Base-by-base conservation (phyloP, 2,329 filamentous ascomycete species). In the Pestalotiopsis sp. region DNA sequence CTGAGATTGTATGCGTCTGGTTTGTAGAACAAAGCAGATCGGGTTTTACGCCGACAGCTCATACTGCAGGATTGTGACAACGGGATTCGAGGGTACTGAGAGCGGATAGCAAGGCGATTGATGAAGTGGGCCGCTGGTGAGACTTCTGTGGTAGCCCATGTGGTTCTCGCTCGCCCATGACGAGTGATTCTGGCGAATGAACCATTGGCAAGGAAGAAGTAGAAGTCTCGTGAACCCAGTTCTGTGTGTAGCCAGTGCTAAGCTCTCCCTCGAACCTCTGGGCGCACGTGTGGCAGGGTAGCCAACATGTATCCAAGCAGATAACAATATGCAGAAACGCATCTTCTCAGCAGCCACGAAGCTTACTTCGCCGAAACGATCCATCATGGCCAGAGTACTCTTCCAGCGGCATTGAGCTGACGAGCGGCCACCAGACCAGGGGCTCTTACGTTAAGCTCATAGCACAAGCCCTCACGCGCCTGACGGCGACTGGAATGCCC, bases 381-480 rank as follows among this genome's bases (percentile, higher is more conserved):
- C 72, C 73, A 72, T 66, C 60, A 65, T 80, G 85, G 83, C 85
- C 87, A 85, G 80, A 83, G 84, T 86, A 78, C 83, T 75, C 78
- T 84, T 88, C 92, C 92, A 91, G 91, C 84, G 86, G 85, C 81
- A 81, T 82, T 82, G 80, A 81, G 86, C 90, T 88, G 91, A 94
- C 91, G 92, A 93, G 92, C 87, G 91, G 84, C 88, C 87, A 66
- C 89, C 90, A 80, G 84, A 70, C 83, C 82, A 86, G 88, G 91
- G 88, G 88, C 83, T 92, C 91, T 93, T 92, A 91, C 88, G 79
- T 87, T 84, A 78, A 87, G 89, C 92, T 93, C 92, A 93, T 93
- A 89, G 91, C 85, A 84, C 83, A 83, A 81, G 80, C 83, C 86
- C 83, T 84, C 86, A 90, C 83, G 82, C 85, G 80, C 85, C 72